Evolutionary conservation across 176 grass and related monocot species (phyloP).

Genomic region (Saccharum spontaneum): DNA sequence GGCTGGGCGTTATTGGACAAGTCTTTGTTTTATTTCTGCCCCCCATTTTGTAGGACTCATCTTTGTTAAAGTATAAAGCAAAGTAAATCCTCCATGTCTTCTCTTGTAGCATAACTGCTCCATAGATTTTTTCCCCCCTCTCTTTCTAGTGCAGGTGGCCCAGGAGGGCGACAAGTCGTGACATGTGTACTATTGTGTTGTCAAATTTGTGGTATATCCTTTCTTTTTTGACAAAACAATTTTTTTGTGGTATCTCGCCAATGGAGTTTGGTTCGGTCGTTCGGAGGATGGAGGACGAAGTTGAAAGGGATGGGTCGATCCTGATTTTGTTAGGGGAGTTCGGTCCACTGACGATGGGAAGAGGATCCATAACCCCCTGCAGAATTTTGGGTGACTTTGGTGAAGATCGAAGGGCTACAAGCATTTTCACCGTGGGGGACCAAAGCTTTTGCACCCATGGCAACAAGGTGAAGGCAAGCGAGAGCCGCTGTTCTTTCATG

Average conservation of each 20-base stretch:
- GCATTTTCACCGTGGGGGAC: too few species aligned
- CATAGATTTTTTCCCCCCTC: neutral
- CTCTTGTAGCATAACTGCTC: neutral
- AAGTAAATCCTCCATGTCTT: constrained; percentile 39
- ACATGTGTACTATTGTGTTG: neutral
- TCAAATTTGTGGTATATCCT: neutral
- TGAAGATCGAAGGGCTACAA: too few species aligned
- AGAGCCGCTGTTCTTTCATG: too few species aligned
- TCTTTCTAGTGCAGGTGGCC: neutral
- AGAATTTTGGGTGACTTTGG: too few species aligned
- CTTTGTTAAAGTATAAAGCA: constrained; percentile 66
- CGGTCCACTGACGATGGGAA: too few species aligned
- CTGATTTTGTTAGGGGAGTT: neutral
- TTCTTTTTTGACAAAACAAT: neutral
- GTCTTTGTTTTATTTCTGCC: constrained; percentile 47
- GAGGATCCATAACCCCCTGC: too few species aligned
- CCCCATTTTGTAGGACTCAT: constrained; percentile 67
- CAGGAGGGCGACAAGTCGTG: neutral
- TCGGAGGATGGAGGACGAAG: neutral
- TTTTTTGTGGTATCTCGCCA: neutral
- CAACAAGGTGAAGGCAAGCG: too few species aligned
- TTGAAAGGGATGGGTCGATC: neutral
- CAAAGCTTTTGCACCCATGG: too few species aligned
- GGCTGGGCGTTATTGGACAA: constrained; percentile 40
- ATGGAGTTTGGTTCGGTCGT: neutral